phyloP scores from a whole-genome alignment of 2,329 filamentous ascomycete species.

The Arthroderma sp. region DNA sequence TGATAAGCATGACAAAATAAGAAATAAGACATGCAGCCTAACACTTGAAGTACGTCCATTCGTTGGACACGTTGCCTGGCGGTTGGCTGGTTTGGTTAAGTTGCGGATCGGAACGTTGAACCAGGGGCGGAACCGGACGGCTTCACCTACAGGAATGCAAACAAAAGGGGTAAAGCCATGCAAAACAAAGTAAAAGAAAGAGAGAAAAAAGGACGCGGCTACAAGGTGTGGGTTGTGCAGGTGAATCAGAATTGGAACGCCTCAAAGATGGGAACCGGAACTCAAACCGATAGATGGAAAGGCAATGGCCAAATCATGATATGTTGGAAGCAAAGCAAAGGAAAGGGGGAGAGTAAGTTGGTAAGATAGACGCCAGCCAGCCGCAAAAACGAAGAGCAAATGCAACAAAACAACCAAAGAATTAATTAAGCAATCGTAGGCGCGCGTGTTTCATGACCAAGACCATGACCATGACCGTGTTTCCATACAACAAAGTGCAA shows the following conservation, averaged over 20 bases:
- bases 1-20: not conserved
- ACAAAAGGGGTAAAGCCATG: not conserved
- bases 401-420: constrained; percentile 2
- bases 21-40: not conserved
- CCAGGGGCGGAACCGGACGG: not conserved
- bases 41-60: not conserved
- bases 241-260: not conserved
- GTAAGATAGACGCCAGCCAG: not conserved
- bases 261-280: not conserved
- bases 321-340: not conserved
- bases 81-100: not conserved
- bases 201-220: not conserved
- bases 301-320: not conserved
- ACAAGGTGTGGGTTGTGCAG: not conserved
- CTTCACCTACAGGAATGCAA: not conserved
- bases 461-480: constrained; percentile 3
- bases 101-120: not conserved
- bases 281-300: not conserved
- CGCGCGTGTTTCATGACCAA: constrained; percentile 2
- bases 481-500: not conserved
- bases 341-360: not conserved
- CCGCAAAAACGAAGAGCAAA: not conserved
- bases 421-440: not conserved
- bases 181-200: not conserved
- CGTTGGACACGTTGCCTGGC: not conserved